A percentile compares a stretch with the other conserved stretches of the same genome.
phyloP scores from a whole-genome alignment of 2,329 filamentous ascomycete genomes.

The Cadophora gregata region DNA sequence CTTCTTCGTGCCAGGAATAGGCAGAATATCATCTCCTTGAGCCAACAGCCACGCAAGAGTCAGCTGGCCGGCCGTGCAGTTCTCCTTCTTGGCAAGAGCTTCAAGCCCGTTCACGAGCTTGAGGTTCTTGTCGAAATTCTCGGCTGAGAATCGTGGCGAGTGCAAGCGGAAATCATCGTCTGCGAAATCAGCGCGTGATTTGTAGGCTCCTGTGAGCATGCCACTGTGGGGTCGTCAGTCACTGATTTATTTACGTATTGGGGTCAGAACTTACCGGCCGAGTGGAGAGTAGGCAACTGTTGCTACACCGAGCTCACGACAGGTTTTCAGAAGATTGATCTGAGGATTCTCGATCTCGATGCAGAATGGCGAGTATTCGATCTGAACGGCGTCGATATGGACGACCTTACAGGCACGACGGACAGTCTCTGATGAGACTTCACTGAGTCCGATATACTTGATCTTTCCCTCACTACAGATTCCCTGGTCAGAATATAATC shows the following conservation, averaged over 20 bases:
- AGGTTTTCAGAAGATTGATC: slow-evolving; percentile 56
- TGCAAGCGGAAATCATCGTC: slow-evolving; percentile 56
- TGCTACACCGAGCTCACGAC: slow-evolving; percentile 56
- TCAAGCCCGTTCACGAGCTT: slow-evolving; percentile 57
- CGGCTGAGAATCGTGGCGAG: slow-evolving; percentile 55
- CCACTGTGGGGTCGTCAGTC: slow-evolving; percentile 45
- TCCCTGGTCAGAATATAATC: not conserved
- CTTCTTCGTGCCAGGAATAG: slow-evolving; percentile 60
- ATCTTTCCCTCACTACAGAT: slow-evolving; percentile 56
- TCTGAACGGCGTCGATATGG: slow-evolving; percentile 57
- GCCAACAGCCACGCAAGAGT: slow-evolving; percentile 68
- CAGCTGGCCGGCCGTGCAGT: slow-evolving; percentile 60
- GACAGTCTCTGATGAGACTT: slow-evolving; percentile 55
- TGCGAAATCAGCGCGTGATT: slow-evolving; percentile 53
- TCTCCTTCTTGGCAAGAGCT: slow-evolving; percentile 58
- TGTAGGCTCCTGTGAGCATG: slow-evolving; percentile 55
- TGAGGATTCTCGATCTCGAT: slow-evolving; percentile 61
- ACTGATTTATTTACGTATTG: not conserved
- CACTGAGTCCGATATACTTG: slow-evolving; percentile 60
- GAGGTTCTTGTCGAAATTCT: slow-evolving; percentile 58
- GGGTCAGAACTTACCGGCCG: slow-evolving; percentile 55
- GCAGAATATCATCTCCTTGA: slow-evolving; percentile 65
- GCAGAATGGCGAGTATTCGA: slow-evolving; percentile 59
- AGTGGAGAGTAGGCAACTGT: slow-evolving; percentile 46
- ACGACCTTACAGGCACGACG: slow-evolving; percentile 57